Base-by-base conservation (phyloP, 2,329 filamentous ascomycete species). In the Akanthomyces lecanii region DNA sequence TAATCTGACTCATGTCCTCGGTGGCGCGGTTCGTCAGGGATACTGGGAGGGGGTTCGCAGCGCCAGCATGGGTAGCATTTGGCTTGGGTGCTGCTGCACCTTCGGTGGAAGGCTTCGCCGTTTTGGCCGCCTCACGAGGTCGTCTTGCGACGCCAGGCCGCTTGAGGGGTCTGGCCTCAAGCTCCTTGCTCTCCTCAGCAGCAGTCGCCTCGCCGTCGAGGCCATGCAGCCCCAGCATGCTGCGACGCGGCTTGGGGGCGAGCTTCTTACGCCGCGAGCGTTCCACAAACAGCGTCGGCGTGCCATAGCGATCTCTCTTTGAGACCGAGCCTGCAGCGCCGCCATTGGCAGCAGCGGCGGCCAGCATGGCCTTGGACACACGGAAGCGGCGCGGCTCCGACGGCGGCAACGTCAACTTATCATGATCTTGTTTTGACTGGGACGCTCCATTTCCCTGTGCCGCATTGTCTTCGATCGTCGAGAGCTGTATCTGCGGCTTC, bases 201-300 rank as follows among this genome's bases (percentile, higher is more conserved):
- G 50, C 57, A 5, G 33, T 36, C 18, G 61, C 28, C 7, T 64
- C 59, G n/a, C 38, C 47, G 38, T 21, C 42, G 6, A 25, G 54
- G 21, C 5, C 65, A 16, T 68, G 66, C 28, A 71, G 55, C n/a
- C 7, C 65, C 18, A 69, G 66, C 33, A 72, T 63, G 44, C 58
- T 67, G 30, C 63, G 61, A 6, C 66, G 67, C 16, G 59, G 56
- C 61, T 53, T 71, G 65, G 14, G 64, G 62, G 63, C 63, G 8
- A 65, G 64, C 25, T 70, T 74, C 69, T 70, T 79, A 66, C 70
- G 78, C 55, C 77, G 76, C 53, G 76, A 79, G 12, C 81, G 79
- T 71, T 87, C 84, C 4, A 86, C 77, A 64, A 87, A 87, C 2
- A 86, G 74, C 8, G 83, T 78, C n/a, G 80, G 74, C 58, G 58